Percentiles rank a stretch among this genome's conserved stretches.
phyloP scores from a whole-genome alignment of 2,329 filamentous ascomycete species.

The Colletotrichum ledebouriae region DNA sequence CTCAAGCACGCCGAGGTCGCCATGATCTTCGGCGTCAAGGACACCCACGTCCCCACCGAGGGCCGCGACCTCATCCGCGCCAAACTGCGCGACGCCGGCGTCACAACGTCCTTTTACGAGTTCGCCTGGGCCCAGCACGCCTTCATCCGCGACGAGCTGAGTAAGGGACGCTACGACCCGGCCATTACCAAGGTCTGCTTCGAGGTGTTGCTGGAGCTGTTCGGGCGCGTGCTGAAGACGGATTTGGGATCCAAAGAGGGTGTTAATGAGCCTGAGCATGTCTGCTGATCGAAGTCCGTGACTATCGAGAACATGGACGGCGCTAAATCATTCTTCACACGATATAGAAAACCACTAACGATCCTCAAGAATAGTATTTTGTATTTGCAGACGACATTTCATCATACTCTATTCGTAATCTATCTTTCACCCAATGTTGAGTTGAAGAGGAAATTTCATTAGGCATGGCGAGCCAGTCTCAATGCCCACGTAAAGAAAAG shows the following conservation, averaged over 20 bases:
- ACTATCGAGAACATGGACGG: no score
- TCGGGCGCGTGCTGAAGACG: slow-evolving; percentile 81
- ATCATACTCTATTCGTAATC: slow-evolving; percentile 43
- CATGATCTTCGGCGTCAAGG: slow-evolving; percentile 93
- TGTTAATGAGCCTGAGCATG: slow-evolving; percentile 75
- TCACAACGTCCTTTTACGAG: slow-evolving; percentile 86
- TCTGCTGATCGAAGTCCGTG: slow-evolving; percentile 65
- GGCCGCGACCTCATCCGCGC: slow-evolving; percentile 87
- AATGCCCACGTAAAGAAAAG: slow-evolving; percentile 30
- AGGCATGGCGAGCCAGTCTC: slow-evolving; percentile 41
- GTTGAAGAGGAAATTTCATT: slow-evolving; percentile 38
- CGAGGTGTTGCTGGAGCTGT: slow-evolving; percentile 89
- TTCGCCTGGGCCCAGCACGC: slow-evolving; percentile 95
- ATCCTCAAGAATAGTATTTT: slow-evolving; percentile 44
- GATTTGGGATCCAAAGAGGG: slow-evolving; percentile 80
- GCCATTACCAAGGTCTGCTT: slow-evolving; percentile 90
- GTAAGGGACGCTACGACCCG: slow-evolving; percentile 94
- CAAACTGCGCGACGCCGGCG: slow-evolving; percentile 82
- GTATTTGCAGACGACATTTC: slow-evolving; percentile 38
- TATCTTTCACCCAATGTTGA: slow-evolving; percentile 24
- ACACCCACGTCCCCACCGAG: slow-evolving; percentile 87
- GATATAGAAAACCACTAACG: background rate
- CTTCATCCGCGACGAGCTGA: slow-evolving; percentile 92
- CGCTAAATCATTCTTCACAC: no score
- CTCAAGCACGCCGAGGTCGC: slow-evolving; percentile 84